A percentile compares a stretch with the other conserved stretches of the same genome.
phyloP scores from a whole-genome alignment of 169 alveolate genomes.

The Plasmodium sp. region DNA sequence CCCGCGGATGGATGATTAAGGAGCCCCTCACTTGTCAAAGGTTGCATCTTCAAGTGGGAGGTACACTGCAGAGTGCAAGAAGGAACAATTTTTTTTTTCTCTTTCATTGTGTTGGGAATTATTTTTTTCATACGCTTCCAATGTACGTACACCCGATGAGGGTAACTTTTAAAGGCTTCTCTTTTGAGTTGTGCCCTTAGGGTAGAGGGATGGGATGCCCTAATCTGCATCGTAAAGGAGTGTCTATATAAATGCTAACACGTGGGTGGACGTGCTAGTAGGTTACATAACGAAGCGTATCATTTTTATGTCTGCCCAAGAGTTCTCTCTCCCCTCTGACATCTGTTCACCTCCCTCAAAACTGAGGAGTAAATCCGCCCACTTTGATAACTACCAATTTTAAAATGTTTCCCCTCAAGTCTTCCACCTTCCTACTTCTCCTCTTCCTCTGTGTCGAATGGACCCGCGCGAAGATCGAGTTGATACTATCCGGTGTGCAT shows the following conservation, averaged over 20 bases:
- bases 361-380: background rate
- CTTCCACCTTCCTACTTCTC: background rate
- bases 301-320: background rate
- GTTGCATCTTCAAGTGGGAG: background rate
- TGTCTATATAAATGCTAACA: background rate
- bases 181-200: background rate
- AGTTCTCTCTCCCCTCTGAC: background rate
- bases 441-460: background rate
- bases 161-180: background rate
- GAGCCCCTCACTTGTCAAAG: background rate
- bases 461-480: conserved; percentile 4
- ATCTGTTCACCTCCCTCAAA: background rate
- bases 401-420: conserved; percentile 8
- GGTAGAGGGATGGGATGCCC: background rate
- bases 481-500: conserved; percentile 39
- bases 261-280: background rate
- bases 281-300: background rate
- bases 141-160: background rate
- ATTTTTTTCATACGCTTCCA: background rate
- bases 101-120: background rate
- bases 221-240: background rate
- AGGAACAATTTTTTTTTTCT: background rate
- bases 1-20: too few species aligned
- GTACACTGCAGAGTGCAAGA: background rate
- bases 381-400: background rate